Evolutionary conservation across 768 basidiomycete genomes (phyloP).

Genomic region (Gloeopeniophorella convolvens): DNA sequence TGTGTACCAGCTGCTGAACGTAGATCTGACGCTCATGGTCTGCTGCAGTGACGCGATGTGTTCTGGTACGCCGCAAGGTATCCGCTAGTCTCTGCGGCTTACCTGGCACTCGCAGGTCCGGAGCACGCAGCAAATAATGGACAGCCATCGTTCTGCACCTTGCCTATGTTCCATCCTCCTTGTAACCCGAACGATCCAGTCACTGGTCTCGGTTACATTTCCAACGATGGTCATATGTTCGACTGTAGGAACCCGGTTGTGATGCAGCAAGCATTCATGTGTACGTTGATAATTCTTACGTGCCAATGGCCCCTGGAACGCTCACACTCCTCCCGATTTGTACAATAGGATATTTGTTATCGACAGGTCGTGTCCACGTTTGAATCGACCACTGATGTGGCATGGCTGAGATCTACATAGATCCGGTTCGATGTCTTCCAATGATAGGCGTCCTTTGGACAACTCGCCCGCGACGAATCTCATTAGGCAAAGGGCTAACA

Average conservation of each 20-base stretch:
- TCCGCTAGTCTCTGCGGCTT: too few species aligned
- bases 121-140: conserved; percentile 42
- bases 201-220: conserved; percentile 40
- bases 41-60: conserved; percentile 44
- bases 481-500: conserved; percentile 34
- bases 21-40: conserved; percentile 1
- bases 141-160: conserved; percentile 46
- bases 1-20: conserved; percentile 23
- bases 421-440: conserved; percentile 42
- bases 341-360: conserved; percentile 49
- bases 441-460: conserved; percentile 39
- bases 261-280: conserved; percentile 54
- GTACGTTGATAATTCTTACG: conserved; percentile 30
- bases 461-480: conserved; percentile 35
- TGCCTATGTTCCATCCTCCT: conserved; percentile 47
- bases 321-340: background rate
- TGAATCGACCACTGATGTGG: too few species aligned
- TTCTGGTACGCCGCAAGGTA: conserved; percentile 29
- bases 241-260: conserved; percentile 46
- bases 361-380: conserved; percentile 33
- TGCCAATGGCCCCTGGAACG: too few species aligned
- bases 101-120: conserved; percentile 39
- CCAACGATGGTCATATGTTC: conserved; percentile 51
- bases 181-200: conserved; percentile 25
- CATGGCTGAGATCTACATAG: too few species aligned